Evolutionary conservation across 164 flowering plant genomes (phyloP).

Genomic region (Annona cherimola): DNA sequence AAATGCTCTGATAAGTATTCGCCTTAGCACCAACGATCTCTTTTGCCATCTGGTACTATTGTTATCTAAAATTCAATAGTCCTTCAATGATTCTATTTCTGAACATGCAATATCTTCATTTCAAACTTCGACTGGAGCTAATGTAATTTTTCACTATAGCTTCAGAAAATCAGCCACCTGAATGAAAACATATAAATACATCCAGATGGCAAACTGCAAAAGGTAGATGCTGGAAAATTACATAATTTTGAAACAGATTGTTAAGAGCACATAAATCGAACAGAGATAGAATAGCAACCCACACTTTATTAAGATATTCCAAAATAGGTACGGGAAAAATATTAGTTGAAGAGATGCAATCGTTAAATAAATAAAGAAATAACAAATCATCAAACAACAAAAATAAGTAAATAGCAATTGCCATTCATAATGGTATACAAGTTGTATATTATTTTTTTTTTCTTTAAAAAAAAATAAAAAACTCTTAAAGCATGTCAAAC

Average conservation of each 20-base stretch:
- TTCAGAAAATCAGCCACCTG: not conserved
- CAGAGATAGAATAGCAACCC: not conserved
- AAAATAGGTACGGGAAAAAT: not conserved
- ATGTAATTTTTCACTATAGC: not conserved
- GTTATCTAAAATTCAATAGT: too few relatives aligned
- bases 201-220: not conserved
- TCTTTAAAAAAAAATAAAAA: not conserved
- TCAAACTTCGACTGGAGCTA: not conserved
- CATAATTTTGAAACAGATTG: too few relatives aligned
- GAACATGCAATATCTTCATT: not conserved
- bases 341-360: not conserved
- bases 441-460: not conserved
- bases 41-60: too few relatives aligned
- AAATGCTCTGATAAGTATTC: too few relatives aligned
- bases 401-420: not conserved
- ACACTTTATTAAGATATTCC: not conserved
- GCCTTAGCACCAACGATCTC: too few relatives aligned
- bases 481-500: not conserved
- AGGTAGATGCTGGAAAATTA: too few relatives aligned
- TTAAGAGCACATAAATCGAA: not conserved
- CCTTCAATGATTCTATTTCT: not conserved
- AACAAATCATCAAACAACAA: not conserved
- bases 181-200: not conserved
- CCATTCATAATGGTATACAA: constrained; percentile 3
- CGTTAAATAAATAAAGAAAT: not conserved